Base-by-base conservation (phyloP, 2,329 filamentous ascomycete species). In the Hymenoscyphus fructigenus region DNA sequence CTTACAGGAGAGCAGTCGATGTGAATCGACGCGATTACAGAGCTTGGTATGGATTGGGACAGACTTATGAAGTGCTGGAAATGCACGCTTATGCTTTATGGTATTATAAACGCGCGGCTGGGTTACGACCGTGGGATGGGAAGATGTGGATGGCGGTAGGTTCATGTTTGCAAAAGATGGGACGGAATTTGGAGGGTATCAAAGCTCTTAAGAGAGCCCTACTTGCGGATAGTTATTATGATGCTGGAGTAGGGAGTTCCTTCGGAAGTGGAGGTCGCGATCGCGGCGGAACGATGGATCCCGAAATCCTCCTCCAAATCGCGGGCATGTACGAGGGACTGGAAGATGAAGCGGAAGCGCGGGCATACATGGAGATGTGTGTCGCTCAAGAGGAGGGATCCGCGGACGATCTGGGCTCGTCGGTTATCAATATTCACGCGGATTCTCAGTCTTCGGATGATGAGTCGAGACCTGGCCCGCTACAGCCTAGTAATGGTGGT, bases 81-180 rank as follows among this genome's bases (percentile, higher is more conserved):
- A 97, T 97, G 92, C 92, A 97, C 75, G 93, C 93, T 55, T 99
- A 99, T 76, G 93, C 94, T 0, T 80, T 99, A 0, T 98, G 95
- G 85, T 99, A 99, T 79, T 97, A 97, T 80, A 96, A 98, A 75
- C 92, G 95, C 64, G 95, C 95, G 0, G 94, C 94, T 0, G 92
- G 93, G 0, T 82, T 99, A 1, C 88, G 93, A n/a, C 93, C 94
- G 0, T 97, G 94, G 83, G 95, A 99, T 72, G 92, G 93, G 0
- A 98, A 98, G 78, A 96, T 99, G 91, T 99, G 95, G 95, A 91
- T 95, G 81, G 95, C 95, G 0, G 93, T 99, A 5, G 95, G 92
- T 10, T 91, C 91, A 38, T 97, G 94, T 75, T 88, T 96, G 68
- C 90, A 94, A 67, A 94, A 93, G 75, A 96, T 97, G 84, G 90